These are phyloP conservation scores for Lachancea nothofagi DNA, from an alignment of 805 yeast species.

Conservation along the genomic window DNA sequence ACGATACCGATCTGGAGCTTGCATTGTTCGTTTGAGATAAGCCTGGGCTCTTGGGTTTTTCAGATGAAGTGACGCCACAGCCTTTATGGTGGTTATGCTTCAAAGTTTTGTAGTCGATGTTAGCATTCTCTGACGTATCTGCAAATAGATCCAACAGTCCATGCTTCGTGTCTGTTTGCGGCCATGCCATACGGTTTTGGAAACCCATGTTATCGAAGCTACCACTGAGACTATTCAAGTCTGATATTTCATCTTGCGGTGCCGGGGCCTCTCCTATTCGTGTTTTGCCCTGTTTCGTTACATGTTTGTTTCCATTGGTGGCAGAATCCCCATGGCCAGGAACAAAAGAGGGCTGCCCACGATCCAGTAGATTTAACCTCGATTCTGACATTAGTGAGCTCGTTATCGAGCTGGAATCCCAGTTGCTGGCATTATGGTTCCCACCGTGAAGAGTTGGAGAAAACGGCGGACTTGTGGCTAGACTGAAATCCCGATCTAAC, in stretches of 20 bases:
- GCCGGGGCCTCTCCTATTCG: constrained; percentile 37
- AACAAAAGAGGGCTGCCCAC: constrained; percentile 20
- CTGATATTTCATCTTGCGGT: constrained; percentile 35
- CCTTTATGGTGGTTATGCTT: constrained; percentile 4
- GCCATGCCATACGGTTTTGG: constrained; percentile 3
- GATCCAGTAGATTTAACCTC: constrained; percentile 15
- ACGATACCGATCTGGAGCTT: constrained; percentile 1
- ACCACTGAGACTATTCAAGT: constrained; percentile 28
- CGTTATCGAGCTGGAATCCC: constrained; percentile 17
- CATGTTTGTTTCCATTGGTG: constrained; percentile 22
- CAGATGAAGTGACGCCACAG: neutral
- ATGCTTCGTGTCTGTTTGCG: constrained; percentile 18
- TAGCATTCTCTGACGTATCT: constrained; percentile 24
- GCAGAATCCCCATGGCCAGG: constrained; percentile 21
- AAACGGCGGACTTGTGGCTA: constrained; percentile 30
- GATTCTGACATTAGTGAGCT: constrained; percentile 20
- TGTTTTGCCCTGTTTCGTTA: constrained; percentile 20
- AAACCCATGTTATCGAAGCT: constrained; percentile 9
- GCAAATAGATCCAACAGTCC: constrained; percentile 40
- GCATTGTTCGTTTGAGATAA: neutral
- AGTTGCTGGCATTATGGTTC: constrained; percentile 8
- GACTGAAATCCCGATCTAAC: constrained; percentile 25
- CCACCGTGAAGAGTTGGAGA: constrained; percentile 5
- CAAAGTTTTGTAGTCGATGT: constrained; percentile 4
- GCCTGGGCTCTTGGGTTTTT: neutral